Conservation (phyloP, 2,329 filamentous ascomycete species). For the Aureobasidium uvarum region DNA sequence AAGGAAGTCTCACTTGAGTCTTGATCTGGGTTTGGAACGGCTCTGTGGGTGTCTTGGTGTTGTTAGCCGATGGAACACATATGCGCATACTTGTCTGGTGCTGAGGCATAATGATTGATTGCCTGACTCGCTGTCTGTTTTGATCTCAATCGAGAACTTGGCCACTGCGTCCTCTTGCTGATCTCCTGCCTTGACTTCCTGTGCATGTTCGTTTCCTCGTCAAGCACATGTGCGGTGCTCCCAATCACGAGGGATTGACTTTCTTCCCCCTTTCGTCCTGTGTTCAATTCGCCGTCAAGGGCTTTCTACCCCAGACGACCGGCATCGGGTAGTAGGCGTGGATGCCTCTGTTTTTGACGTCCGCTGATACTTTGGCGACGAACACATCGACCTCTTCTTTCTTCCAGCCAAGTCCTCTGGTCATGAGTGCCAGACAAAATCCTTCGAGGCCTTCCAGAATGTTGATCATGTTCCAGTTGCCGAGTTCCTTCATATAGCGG, state of each 20-base stretch:
- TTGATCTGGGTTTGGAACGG: background rate
- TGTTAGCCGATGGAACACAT: background rate
- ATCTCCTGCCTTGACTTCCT: background rate
- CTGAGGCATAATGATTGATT: conserved; percentile 8
- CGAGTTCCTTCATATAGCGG: conserved; percentile 51
- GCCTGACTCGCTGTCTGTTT: conserved; percentile 19
- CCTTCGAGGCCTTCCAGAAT: conserved; percentile 45
- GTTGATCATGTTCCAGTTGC: conserved; percentile 47
- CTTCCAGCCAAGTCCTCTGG: conserved; percentile 44
- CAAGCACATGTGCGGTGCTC: background rate
- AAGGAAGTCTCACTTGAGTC: background rate
- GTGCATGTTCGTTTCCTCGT: background rate
- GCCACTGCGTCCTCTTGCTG: background rate
- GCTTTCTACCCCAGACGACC: conserved; percentile 39
- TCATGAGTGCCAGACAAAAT: conserved; percentile 46
- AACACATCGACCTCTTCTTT: conserved; percentile 48
- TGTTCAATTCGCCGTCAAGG: conserved; percentile 26
- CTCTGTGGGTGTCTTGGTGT: background rate
- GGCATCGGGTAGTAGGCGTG: conserved; percentile 44
- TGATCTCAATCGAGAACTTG: background rate
- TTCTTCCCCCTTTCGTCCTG: background rate
- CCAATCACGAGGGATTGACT: background rate
- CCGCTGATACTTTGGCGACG: conserved; percentile 38
- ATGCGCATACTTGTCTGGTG: background rate
- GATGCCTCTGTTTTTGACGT: conserved; percentile 39